Conservation (phyloP, 306 rosid species). For the Notholithocarpus densiflorus region DNA sequence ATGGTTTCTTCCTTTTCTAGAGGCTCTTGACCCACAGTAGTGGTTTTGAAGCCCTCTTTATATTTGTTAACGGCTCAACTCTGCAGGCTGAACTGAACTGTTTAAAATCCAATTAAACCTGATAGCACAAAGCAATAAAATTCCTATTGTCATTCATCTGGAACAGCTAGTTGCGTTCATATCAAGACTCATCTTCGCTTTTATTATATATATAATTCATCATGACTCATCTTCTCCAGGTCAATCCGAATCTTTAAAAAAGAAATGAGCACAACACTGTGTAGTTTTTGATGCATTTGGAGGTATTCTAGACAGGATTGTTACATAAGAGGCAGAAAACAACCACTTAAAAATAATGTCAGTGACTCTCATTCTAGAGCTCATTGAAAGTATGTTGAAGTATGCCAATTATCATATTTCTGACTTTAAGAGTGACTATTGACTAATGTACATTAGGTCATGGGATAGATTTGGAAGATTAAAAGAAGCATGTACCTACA, state of each 20-base stretch:
- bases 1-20: too few relatives aligned
- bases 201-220: too few relatives aligned
- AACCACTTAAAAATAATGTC: not conserved
- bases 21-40: too few relatives aligned
- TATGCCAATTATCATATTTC: not conserved
- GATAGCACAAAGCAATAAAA: not conserved
- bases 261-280: not conserved
- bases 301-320: not conserved
- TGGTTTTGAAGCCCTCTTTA: too few relatives aligned
- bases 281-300: not conserved
- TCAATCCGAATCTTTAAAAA: not conserved
- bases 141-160: not conserved
- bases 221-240: not conserved
- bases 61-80: too few relatives aligned
- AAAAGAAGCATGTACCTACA: slow-evolving; percentile 90
- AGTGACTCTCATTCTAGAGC: slow-evolving; percentile 1
- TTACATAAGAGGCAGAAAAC: not conserved
- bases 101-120: not conserved
- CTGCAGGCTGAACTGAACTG: too few relatives aligned
- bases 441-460: not conserved
- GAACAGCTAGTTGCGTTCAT: not conserved
- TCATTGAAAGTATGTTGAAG: not conserved
- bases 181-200: not conserved
- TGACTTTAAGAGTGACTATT: not conserved
- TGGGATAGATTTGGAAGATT: slow-evolving; percentile 37